A percentile compares a stretch with the other conserved stretches of the same genome.
phyloP scores from a whole-genome alignment of 441 rosid genomes.

The Populus hybrid region DNA sequence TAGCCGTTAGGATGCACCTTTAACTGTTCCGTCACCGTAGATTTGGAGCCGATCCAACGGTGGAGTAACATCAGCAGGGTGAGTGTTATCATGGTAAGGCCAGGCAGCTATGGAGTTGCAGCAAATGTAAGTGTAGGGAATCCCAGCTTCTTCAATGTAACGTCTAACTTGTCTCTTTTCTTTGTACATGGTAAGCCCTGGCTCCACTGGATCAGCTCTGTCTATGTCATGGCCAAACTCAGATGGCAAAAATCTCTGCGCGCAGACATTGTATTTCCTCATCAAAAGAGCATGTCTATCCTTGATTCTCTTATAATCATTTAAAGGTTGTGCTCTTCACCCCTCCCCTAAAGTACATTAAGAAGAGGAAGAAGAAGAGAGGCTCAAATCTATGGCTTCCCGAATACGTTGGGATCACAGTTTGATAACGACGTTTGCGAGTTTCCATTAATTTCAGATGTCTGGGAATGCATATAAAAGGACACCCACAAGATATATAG shows the following conservation, averaged over 20 bases:
- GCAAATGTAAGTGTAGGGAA: constrained; percentile 43
- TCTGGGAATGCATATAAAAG: no score
- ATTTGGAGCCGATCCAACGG: constrained; percentile 41
- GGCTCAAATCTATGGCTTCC: no score
- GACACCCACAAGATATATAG: no score
- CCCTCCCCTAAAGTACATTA: no score
- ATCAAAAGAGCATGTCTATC: not conserved
- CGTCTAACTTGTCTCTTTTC: constrained; percentile 35
- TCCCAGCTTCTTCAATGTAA: constrained; percentile 25
- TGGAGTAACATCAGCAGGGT: constrained; percentile 39
- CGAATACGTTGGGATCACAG: no score
- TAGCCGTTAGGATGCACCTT: constrained; percentile 22
- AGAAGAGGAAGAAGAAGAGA: no score
- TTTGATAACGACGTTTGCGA: no score
- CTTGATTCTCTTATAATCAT: not conserved
- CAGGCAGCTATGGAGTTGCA: constrained; percentile 51
- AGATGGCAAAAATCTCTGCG: constrained; percentile 40
- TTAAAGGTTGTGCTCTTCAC: no score
- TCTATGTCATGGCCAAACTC: constrained; percentile 47
- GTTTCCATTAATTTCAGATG: no score
- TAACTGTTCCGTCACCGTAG: constrained; percentile 42
- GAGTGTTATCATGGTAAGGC: constrained; percentile 43
- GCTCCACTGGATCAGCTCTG: constrained; percentile 43
- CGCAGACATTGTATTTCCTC: not conserved
- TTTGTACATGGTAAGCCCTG: constrained; percentile 36